Evolutionary conservation across 2,329 filamentous ascomycete species (phyloP).

Genomic region (Fusarium tuaranense): DNA sequence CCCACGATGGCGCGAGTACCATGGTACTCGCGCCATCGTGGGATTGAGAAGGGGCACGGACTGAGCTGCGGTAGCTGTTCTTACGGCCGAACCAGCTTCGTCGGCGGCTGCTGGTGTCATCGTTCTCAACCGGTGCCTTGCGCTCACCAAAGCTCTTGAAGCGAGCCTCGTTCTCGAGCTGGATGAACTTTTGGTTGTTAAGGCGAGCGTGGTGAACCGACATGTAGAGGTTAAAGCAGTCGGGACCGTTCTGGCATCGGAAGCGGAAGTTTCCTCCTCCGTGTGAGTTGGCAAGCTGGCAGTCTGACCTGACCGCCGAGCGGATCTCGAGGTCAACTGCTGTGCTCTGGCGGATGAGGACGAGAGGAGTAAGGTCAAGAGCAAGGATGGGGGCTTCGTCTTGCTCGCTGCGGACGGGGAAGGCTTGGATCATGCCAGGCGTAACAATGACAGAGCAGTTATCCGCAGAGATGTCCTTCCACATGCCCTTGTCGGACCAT

Average conservation of each 20-base stretch:
- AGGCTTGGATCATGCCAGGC: constrained; percentile 70
- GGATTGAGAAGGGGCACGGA: constrained; percentile 72
- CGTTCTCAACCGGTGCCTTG: constrained; percentile 62
- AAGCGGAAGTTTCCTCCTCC: constrained; percentile 87
- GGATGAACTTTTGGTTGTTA: constrained; percentile 89
- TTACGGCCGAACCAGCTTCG: constrained; percentile 72
- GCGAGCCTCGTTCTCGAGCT: constrained; percentile 73
- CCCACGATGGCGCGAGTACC: too few species aligned
- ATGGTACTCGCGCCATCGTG: constrained; percentile 81
- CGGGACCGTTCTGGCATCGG: constrained; percentile 79
- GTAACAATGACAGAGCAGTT: constrained; percentile 67
- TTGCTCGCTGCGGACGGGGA: constrained; percentile 53
- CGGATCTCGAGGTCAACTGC: constrained; percentile 94
- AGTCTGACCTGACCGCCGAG: constrained; percentile 81
- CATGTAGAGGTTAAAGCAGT: constrained; percentile 85
- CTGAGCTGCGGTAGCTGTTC: constrained; percentile 73
- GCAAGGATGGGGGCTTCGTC: constrained; percentile 67
- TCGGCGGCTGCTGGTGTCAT: constrained; percentile 59
- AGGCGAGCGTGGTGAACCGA: constrained; percentile 90
- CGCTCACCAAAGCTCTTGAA: constrained; percentile 78
- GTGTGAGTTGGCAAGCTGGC: constrained; percentile 72
- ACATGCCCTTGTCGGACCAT: constrained; percentile 71
- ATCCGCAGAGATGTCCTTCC: constrained; percentile 68
- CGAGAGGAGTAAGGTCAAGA: constrained; percentile 90
- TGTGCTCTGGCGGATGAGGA: constrained; percentile 90